These are phyloP conservation scores for Kwoniella europaea DNA, from an alignment of 768 basidiomycete species.

Conservation along the genomic window DNA sequence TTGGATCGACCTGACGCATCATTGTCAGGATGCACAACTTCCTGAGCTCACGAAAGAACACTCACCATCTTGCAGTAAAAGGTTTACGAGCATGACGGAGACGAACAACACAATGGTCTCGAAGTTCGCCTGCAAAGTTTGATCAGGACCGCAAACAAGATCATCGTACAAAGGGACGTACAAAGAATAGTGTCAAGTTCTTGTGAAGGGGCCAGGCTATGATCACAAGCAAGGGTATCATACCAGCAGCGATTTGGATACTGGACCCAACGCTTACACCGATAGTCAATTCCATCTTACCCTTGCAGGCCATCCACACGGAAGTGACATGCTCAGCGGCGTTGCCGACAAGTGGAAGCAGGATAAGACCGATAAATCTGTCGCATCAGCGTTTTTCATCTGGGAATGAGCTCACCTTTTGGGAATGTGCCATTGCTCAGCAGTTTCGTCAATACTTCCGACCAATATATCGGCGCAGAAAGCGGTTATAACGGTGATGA, in stretches of 20 bases:
- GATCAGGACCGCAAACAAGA: too few species aligned
- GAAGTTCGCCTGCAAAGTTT: constrained; percentile 41
- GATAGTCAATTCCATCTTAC: constrained; percentile 73
- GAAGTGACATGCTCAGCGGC: constrained; percentile 71
- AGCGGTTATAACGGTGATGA: constrained; percentile 77
- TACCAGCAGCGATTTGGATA: constrained; percentile 73
- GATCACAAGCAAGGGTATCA: constrained; percentile 84
- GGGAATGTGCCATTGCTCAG: constrained; percentile 74
- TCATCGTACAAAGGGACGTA: constrained; percentile 62
- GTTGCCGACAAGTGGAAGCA: constrained; percentile 79
- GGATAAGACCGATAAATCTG: constrained; percentile 78
- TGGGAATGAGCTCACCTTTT: constrained; percentile 42
- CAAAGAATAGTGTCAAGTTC: constrained; percentile 74
- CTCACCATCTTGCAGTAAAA: constrained; percentile 65
- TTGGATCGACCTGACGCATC: constrained; percentile 79
- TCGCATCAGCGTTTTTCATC: constrained; percentile 11
- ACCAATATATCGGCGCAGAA: constrained; percentile 89
- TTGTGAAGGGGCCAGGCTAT: constrained; percentile 74
- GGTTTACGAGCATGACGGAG: constrained; percentile 84
- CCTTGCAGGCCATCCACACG: constrained; percentile 86
- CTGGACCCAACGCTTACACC: constrained; percentile 60
- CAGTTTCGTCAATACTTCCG: constrained; percentile 89
- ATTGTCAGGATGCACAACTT: neutral
- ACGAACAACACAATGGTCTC: constrained; percentile 84
- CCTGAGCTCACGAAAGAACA: neutral